These are phyloP conservation scores for Talaromyces wortmannii DNA, from an alignment of 495 filamentous ascomycete genomes.

Conservation along the genomic window DNA sequence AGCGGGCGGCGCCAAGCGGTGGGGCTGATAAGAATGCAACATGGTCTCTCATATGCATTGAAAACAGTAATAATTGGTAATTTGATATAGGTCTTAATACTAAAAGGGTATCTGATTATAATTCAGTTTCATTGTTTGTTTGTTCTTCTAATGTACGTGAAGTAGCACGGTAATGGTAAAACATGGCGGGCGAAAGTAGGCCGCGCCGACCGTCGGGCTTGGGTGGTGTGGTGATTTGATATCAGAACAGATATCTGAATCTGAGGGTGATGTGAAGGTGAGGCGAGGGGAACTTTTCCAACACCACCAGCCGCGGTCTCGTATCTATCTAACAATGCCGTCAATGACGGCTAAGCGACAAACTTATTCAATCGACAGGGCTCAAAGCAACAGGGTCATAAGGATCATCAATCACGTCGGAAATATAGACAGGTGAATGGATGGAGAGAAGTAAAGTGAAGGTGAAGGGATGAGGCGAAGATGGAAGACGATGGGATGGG, in stretches of 20 bases:
- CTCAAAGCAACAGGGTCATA: not conserved
- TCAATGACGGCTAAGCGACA: not conserved
- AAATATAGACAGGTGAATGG: not conserved
- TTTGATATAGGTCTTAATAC: too few species aligned
- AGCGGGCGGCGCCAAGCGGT: too few species aligned
- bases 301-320: not conserved
- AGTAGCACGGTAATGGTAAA: not conserved
- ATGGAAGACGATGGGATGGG: not conserved
- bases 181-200: conserved; percentile 5
- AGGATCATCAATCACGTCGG: not conserved
- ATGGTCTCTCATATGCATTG: too few species aligned
- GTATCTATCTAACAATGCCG: not conserved
- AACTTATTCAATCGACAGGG: not conserved
- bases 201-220: not conserved
- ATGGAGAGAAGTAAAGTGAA: not conserved
- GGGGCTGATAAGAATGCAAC: too few species aligned
- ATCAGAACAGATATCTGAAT: not conserved
- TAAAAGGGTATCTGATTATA: too few species aligned
- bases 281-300: not conserved
- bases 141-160: not conserved
- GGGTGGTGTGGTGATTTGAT: not conserved
- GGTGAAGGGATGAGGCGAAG: not conserved
- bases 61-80: too few species aligned
- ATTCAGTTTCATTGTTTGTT: not conserved
- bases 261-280: not conserved